A percentile compares a stretch with the other conserved stretches of the same genome.
These are phyloP conservation scores for Zygoascus biomembranicola DNA, from an alignment of 805 yeast genomes.

Conservation along the genomic window DNA sequence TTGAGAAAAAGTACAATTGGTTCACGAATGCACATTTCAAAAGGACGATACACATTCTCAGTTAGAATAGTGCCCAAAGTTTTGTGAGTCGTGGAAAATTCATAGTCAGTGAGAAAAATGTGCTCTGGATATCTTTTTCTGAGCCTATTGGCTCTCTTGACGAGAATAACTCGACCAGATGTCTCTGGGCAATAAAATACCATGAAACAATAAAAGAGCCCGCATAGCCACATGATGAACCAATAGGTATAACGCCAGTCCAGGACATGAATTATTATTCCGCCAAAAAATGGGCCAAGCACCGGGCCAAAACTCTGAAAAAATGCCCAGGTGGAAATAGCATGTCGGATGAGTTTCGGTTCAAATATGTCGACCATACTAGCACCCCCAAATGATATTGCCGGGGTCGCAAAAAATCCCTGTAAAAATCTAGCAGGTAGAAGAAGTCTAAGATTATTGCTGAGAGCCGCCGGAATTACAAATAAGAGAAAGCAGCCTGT, in stretches of 20 bases:
- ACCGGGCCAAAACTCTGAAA: conserved; percentile 38
- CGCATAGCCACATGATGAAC: conserved; percentile 30
- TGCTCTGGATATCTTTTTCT: conserved; percentile 74
- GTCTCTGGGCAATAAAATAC: conserved; percentile 33
- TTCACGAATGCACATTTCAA: conserved; percentile 57
- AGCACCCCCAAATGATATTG: conserved; percentile 51
- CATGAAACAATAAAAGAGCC: conserved; percentile 23
- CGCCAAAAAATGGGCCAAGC: conserved; percentile 32
- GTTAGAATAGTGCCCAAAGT: conserved; percentile 20
- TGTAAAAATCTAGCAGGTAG: conserved; percentile 48
- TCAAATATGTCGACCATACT: conserved; percentile 47
- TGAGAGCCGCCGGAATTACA: not conserved
- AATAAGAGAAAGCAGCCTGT: conserved; percentile 33
- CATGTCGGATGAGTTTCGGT: conserved; percentile 44
- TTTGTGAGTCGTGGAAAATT: conserved; percentile 63
- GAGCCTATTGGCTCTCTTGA: conserved; percentile 53
- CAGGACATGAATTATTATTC: conserved; percentile 24
- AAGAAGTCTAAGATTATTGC: conserved; percentile 41
- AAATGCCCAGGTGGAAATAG: conserved; percentile 40
- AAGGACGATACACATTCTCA: conserved; percentile 44
- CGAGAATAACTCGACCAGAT: conserved; percentile 42
- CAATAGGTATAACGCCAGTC: conserved; percentile 57
- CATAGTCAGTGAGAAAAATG: conserved; percentile 59
- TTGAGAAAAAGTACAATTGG: conserved; percentile 37
- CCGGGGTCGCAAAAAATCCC: conserved; percentile 53